Evolutionary conservation across 495 filamentous ascomycete species (phyloP).

Genomic region (Xylaria acuta): DNA sequence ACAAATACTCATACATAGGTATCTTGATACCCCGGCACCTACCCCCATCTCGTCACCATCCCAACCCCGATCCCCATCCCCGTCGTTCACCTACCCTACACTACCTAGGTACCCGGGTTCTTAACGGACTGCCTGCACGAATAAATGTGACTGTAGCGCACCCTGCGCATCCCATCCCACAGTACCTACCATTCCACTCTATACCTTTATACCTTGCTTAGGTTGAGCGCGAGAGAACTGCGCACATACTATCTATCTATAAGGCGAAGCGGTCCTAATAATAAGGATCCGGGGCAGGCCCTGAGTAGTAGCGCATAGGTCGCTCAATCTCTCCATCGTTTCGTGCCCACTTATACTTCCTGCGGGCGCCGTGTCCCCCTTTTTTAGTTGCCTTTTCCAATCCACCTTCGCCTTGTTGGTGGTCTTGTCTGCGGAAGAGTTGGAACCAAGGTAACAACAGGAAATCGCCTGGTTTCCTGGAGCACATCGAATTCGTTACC

Average conservation of each 20-base stretch:
- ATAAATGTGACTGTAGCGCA: not conserved
- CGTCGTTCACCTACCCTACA: not conserved
- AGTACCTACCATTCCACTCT: conserved; percentile 2
- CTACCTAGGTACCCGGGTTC: not conserved
- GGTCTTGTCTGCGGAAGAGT: not conserved
- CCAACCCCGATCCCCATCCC: conserved; percentile 13
- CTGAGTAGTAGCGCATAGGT: conserved; percentile 14
- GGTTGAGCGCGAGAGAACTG: not conserved
- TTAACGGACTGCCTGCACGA: not conserved
- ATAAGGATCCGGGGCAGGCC: not conserved
- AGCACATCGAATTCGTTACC: conserved; percentile 5
- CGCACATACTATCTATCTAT: not conserved
- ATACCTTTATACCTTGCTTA: not conserved
- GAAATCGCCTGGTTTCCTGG: conserved; percentile 18
- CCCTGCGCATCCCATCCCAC: conserved; percentile 2
- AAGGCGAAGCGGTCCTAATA: conserved; percentile 9
- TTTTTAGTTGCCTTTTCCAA: conserved; percentile 14
- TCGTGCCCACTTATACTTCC: conserved; percentile 23
- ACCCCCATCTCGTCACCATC: conserved; percentile 16
- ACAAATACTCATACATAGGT: conserved; percentile 12
- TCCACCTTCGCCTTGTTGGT: conserved; percentile 15
- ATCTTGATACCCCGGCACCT: conserved; percentile 9
- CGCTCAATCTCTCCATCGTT: conserved; percentile 12
- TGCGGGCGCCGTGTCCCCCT: conserved; percentile 22
- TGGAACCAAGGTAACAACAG: conserved; percentile 15